Percentiles rank a stretch among this genome's conserved stretches.
Conservation (phyloP, 306 rosid species). For the Rubus parviflorus region DNA sequence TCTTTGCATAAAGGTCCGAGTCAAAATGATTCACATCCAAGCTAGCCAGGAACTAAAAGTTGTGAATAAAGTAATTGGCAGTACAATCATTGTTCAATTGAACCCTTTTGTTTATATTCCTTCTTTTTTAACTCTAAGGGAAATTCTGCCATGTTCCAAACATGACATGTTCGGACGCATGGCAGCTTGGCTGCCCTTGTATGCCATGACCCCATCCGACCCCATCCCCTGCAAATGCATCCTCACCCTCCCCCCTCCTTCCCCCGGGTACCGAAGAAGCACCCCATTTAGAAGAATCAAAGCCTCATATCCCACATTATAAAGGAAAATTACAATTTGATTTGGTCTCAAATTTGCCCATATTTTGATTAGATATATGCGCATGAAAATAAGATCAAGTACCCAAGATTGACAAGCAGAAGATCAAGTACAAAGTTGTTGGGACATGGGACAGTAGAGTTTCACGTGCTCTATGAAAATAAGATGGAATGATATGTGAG, state of each 20-base stretch:
- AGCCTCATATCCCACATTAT: constrained; percentile 4
- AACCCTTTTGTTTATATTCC: not conserved
- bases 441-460: not conserved
- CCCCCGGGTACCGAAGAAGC: too few relatives aligned
- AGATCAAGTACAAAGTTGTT: not conserved
- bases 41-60: not conserved
- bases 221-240: too few relatives aligned
- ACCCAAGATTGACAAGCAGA: not conserved
- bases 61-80: constrained; percentile 6
- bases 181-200: too few relatives aligned
- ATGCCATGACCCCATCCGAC: too few relatives aligned
- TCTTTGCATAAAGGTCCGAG: constrained; percentile 8
- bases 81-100: constrained; percentile 29
- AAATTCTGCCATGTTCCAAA: too few relatives aligned
- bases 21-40: constrained; percentile 19
- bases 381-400: not conserved
- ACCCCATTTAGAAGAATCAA: too few relatives aligned
- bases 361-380: constrained; percentile 17
- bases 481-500: not conserved
- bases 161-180: too few relatives aligned
- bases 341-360: constrained; percentile 11
- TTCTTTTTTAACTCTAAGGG: not conserved
- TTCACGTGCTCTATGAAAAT: constrained; percentile 16
- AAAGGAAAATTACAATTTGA: constrained; percentile 11
- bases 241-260: too few relatives aligned